Evolutionary conservation across 805 yeast genomes (phyloP), one percentile per base, ranked within the genome.

Genomic region (Cyberlindnera euphorbiae): DNA sequence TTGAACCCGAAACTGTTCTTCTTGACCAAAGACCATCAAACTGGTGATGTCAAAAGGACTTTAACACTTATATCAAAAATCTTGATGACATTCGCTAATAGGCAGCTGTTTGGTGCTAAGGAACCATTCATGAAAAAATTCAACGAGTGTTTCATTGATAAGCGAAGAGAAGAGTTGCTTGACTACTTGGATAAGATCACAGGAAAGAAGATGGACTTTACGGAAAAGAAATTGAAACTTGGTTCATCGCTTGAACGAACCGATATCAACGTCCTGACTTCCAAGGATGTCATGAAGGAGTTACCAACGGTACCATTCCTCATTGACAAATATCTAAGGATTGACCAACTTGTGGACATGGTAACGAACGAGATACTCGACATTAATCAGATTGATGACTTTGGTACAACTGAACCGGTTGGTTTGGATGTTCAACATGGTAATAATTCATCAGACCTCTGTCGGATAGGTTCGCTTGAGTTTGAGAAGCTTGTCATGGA

Each of bases 1-100:
- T 62, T 93, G 53, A 89, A 87, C 51, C 98, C 98, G 0, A 87
- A 86, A 50, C 59, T 89, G 32, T 88, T 87, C 56, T 78, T 79
- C 42, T 64, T 93, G 33, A 75, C 86, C 0, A 70, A 74, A 34
- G 67, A 73, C 25, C 90, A 84, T 47, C 86, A 87, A 41, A 69
- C 78, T 8, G 86, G 88, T 2, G 67, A 68, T 9, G 68, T 79
- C 2, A 89, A 87, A 45, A 68, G 95, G 41, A 82, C 95, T 0
- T 60, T 90, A 30, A 87, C 95, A 0, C 60, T 89, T 16, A 66
- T 89, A 5, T 87, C 97, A 8, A 90, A 90, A 54, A 69, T 81
- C 6, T 55, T 90, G 23, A 71, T 89, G 58, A 82, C 83, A 19
- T 70, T 90, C 41, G 86, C 96, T 3, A 90, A 82, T 46, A 62